Conservation (phyloP, 1,139 yeast genomes). For the Candida glucosophila region DNA sequence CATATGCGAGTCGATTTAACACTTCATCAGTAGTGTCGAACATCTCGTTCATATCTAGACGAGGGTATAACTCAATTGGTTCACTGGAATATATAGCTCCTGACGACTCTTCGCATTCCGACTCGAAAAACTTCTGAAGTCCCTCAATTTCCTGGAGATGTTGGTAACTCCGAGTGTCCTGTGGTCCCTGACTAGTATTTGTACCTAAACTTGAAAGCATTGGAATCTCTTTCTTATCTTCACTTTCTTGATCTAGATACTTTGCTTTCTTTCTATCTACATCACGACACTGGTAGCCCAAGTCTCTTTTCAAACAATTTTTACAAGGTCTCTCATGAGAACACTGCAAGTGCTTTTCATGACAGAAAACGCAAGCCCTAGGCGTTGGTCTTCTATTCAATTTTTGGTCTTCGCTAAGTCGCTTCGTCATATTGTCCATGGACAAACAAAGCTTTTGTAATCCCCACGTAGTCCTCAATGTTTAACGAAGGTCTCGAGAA, state of each 20-base stretch:
- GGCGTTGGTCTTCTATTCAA: slow-evolving; percentile 50
- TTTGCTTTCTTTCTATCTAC: slow-evolving; percentile 51
- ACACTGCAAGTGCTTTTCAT: slow-evolving; percentile 64
- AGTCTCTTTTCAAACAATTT: slow-evolving; percentile 56
- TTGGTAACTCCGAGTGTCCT: not conserved
- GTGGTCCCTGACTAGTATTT: not conserved
- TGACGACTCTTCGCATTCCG: not conserved
- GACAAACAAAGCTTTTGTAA: too few species aligned
- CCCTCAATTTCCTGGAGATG: not conserved
- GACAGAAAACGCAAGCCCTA: slow-evolving; percentile 66
- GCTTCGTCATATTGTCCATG: slow-evolving; percentile 45
- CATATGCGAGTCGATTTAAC: slow-evolving; percentile 17
- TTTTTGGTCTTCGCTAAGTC: slow-evolving; percentile 45
- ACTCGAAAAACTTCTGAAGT: not conserved
- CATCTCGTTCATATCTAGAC: slow-evolving; percentile 9
- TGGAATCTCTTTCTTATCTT: slow-evolving; percentile 4
- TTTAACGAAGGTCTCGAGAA: too few species aligned
- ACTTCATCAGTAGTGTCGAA: slow-evolving; percentile 34
- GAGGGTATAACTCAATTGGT: not conserved
- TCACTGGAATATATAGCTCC: not conserved
- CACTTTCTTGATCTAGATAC: slow-evolving; percentile 15
- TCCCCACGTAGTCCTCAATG: too few species aligned
- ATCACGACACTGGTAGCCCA: slow-evolving; percentile 48
- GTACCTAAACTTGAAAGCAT: slow-evolving; percentile 2
- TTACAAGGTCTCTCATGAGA: slow-evolving; percentile 54